Conservation (phyloP, 2,329 filamentous ascomycete genomes). For the Phialophora tarda region DNA sequence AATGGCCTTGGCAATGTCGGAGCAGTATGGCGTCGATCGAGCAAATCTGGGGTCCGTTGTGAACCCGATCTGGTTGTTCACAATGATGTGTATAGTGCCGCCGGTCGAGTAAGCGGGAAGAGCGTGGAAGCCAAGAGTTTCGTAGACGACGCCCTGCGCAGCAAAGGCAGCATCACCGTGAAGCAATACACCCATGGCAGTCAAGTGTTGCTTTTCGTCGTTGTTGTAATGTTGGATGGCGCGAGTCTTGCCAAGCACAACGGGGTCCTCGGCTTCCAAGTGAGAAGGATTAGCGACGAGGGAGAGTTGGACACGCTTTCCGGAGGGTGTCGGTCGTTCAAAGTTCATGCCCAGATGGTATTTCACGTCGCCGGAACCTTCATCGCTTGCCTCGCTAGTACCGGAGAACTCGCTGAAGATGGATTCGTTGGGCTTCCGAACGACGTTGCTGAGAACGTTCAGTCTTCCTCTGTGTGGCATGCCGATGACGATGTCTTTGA, state of each 20-base stretch:
- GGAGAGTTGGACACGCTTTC: slow-evolving; percentile 98
- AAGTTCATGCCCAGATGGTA: slow-evolving; percentile 99
- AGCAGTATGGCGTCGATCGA: slow-evolving; percentile 97
- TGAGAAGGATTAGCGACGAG: slow-evolving; percentile 98
- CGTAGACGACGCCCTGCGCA: slow-evolving; percentile 95
- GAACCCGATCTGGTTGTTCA: slow-evolving; percentile 99
- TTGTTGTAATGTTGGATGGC: slow-evolving; percentile 99
- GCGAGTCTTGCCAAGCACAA: slow-evolving; percentile 95
- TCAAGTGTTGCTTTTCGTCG: slow-evolving; percentile 85
- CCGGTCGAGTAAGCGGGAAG: slow-evolving; percentile 96
- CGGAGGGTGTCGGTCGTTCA: slow-evolving; percentile 94
- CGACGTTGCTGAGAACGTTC: slow-evolving; percentile 97
- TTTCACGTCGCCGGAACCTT: slow-evolving; percentile 98
- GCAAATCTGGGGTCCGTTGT: slow-evolving; percentile 97
- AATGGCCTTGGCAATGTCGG: slow-evolving; percentile 98
- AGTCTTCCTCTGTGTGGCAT: slow-evolving; percentile 99
- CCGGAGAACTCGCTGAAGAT: slow-evolving; percentile 99
- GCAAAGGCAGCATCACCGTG: slow-evolving; percentile 98
- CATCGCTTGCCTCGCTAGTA: slow-evolving; percentile 82
- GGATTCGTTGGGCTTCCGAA: slow-evolving; percentile 98
- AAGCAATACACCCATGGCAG: slow-evolving; percentile 92
- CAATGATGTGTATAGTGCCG: slow-evolving; percentile 93
- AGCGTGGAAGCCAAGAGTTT: slow-evolving; percentile 96
- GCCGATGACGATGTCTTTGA: slow-evolving; percentile 99
- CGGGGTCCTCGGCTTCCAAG: slow-evolving; percentile 96